Conservation (phyloP, 2,329 filamentous ascomycete genomes). For the Penicillium sp. region DNA sequence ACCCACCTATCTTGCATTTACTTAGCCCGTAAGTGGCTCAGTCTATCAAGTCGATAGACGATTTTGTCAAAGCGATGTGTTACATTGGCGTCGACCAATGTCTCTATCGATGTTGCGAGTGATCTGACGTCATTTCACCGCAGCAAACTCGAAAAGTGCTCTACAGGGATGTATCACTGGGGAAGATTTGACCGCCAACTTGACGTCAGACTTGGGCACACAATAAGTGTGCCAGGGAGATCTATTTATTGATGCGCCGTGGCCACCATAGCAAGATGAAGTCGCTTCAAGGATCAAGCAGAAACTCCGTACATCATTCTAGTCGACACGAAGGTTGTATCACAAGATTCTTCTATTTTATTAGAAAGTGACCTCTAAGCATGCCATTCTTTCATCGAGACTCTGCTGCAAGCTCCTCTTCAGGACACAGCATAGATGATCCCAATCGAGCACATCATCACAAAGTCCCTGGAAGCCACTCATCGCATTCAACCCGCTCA, state of each 20-base stretch:
- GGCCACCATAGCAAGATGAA: not conserved
- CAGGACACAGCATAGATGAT: constrained; percentile 17
- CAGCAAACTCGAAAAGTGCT: not conserved
- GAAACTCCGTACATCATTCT: not conserved
- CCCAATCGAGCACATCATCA: constrained; percentile 19
- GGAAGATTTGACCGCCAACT: not conserved
- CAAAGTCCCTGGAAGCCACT: constrained; percentile 38
- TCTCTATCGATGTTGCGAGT: not conserved
- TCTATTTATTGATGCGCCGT: not conserved
- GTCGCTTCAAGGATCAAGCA: not conserved
- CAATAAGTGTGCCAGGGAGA: not conserved
- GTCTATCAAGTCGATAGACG: not conserved
- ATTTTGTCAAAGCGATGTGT: not conserved
- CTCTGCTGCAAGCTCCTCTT: constrained; percentile 22
- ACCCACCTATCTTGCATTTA: not conserved
- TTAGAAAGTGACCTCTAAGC: not conserved
- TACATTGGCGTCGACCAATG: not conserved
- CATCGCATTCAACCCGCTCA: constrained; percentile 27
- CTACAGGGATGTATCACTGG: not conserved
- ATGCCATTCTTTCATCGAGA: constrained; percentile 27
- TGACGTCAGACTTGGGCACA: not conserved
- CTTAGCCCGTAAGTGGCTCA: not conserved
- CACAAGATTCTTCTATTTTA: too few relatives aligned
- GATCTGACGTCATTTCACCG: not conserved
- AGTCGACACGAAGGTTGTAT: too few relatives aligned